Evolutionary conservation across 192 early-diverging fungal species (phyloP), one percentile per base, ranked within the genome.

Genomic region (Gigaspora rosea): DNA sequence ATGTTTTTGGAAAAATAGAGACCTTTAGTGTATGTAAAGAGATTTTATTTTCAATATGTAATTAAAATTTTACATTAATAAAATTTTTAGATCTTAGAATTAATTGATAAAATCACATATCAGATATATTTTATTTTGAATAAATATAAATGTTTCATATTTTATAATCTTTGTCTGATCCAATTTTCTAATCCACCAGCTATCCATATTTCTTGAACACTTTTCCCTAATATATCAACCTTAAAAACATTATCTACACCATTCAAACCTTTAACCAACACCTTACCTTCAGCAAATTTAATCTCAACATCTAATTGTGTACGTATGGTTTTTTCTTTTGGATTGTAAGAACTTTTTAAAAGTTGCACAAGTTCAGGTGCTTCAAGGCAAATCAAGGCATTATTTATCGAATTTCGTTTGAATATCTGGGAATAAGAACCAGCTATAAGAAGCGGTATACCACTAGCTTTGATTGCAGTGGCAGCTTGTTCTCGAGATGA

Each of bases 361-460:
- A 93, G 91, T 36, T 84, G 75, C 15, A 99, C 94, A 18, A 99
- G 85, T 65, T 86, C 86, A 7, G 95, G 93, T 46, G 90, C 90
- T 82, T 98, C 97, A 50, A 98, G 90, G 47, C 97, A 90, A 46
- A 97, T 80, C 18, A 99, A 86, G 6, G 96, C 96, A 81, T 99
- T 99, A 88, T 99, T 99, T 80, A 99, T 95, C 18, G 96, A 96
- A 76, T 99, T 99, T 59, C 97, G 93, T 86, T 99, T 99, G 84
- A 96, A 99, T 0, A 94, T 99, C 81, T 99, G 96, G n/a, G 93
- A 94, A 72, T 95, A 94, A 18, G 96, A 97, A 8, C 94, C 96
- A 62, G 95, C 94, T 64, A 99, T 83, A 32, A 98, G 90, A 49
- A 96, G 80, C 11, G 88, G 88, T 77, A 99, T 89, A 57, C 94